Evolutionary conservation across 192 early-diverging fungal species (phyloP), one percentile per base, ranked within the genome.

Genomic region (Mortierella claussenii): DNA sequence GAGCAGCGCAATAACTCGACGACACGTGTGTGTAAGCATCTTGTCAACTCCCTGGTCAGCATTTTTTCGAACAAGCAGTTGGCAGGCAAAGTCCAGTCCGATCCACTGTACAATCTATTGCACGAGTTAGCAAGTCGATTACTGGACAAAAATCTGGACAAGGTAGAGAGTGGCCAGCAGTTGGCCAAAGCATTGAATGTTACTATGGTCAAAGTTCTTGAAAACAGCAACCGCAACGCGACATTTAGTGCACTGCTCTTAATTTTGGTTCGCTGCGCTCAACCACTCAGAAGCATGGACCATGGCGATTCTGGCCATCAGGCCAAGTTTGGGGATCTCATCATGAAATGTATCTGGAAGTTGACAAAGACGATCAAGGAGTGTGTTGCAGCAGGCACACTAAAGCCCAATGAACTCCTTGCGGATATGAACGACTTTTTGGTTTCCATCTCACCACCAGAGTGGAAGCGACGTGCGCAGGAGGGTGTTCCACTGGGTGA

Each of bases 331-430:
- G 92, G 90, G 30, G 95, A 98, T 69, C 78, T 97, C 32, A 89
- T 93, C 18, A 96, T 98, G 93, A 96, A 95, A 78, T 99, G 98
- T 55, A 64, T 99, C 44, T 99, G 98, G 98, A 96, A 97, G 54
- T 69, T 97, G 32, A 91, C 96, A 27, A 98, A 98, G 82, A 76
- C 89, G 5, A 82, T 99, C 50, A 86, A 91, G 30, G 79, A 89
- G 31, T 89, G 94, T 27, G 60, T 97, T 3, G 64, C 88, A 5
- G 66, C 81, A 8, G 81, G 88, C 31, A 83, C 80, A 33, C 65
- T 96, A 5, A 81, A 86, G n/a, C 80, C 90, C 6, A 85, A 88
- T 54, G 78, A 85, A 28, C 74, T 99, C 5, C 61, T 99, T 21
- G 82, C 81, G 34, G 89, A 89, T 33, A 86, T 96, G 50, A 91